phyloP scores from a whole-genome alignment of 2,329 filamentous ascomycete genomes.

The Ascochyta pisi region DNA sequence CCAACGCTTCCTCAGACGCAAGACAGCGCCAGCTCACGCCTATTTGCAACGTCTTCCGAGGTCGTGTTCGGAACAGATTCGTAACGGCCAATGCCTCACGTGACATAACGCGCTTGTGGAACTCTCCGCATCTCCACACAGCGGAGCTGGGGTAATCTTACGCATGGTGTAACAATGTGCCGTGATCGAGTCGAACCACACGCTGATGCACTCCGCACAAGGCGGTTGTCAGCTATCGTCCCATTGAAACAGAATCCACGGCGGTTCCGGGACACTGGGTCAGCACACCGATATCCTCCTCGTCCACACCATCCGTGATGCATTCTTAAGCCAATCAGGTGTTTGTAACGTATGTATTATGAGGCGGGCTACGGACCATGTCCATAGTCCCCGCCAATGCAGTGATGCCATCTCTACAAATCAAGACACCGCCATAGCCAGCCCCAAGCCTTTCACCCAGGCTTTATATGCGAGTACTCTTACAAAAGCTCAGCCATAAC shows the following conservation, averaged over 20 bases:
- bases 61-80: neutral
- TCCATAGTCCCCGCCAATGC: conserved; percentile 25
- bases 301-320: neutral
- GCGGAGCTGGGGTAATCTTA: conserved; percentile 10
- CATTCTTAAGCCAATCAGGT: neutral
- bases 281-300: neutral
- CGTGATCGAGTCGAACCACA: neutral
- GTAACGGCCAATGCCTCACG: neutral
- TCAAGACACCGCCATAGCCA: conserved; percentile 22
- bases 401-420: conserved; percentile 21
- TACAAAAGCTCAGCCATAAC: conserved; percentile 24
- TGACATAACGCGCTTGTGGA: conserved; percentile 4
- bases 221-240: conserved; percentile 8
- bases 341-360: conserved; percentile 29
- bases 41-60: neutral
- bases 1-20: neutral
- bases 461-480: conserved; percentile 21
- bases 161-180: neutral
- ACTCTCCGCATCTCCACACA: conserved; percentile 3
- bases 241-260: neutral
- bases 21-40: neutral
- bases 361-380: conserved; percentile 19
- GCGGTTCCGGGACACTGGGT: neutral
- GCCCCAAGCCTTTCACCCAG: conserved; percentile 21
- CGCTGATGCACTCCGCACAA: neutral